These are phyloP conservation scores for Phyllachora maydis DNA, from an alignment of 2,329 filamentous ascomycete genomes.

Conservation along the genomic window DNA sequence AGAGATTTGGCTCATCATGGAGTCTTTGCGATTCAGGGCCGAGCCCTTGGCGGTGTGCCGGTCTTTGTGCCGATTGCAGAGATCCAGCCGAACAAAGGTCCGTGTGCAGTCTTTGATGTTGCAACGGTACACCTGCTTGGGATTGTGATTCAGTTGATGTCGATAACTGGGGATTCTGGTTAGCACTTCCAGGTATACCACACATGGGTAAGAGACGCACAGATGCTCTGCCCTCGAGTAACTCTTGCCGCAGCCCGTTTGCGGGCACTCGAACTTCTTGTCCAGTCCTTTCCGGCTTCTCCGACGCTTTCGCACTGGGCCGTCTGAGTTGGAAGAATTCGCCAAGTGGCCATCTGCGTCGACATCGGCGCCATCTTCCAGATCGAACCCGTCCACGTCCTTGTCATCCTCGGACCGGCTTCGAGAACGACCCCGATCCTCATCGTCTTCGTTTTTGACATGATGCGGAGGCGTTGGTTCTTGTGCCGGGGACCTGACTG, in stretches of 20 bases:
- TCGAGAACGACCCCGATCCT: slow-evolving; percentile 17
- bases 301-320: slow-evolving; percentile 37
- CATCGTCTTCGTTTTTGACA: slow-evolving; percentile 18
- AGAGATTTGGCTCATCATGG: slow-evolving; percentile 31
- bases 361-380: slow-evolving; percentile 16
- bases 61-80: slow-evolving; percentile 71
- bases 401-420: slow-evolving; percentile 19
- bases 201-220: slow-evolving; percentile 26
- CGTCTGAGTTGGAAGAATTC: slow-evolving; percentile 30
- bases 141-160: slow-evolving; percentile 88
- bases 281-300: slow-evolving; percentile 60
- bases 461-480: slow-evolving; percentile 19
- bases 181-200: slow-evolving; percentile 4
- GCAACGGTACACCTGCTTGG: slow-evolving; percentile 88
- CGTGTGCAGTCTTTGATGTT: slow-evolving; percentile 81
- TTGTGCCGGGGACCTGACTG: slow-evolving; percentile 20
- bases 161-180: slow-evolving; percentile 35
- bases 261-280: slow-evolving; percentile 68
- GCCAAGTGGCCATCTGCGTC: slow-evolving; percentile 19
- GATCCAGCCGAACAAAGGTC: slow-evolving; percentile 80
- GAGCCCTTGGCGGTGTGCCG: slow-evolving; percentile 64
- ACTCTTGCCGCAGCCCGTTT: slow-evolving; percentile 79
- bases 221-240: slow-evolving; percentile 94
- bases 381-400: slow-evolving; percentile 16
- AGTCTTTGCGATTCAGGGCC: slow-evolving; percentile 54